A percentile compares a stretch with the other conserved stretches of the same genome.
Conservation (phyloP, 495 filamentous ascomycete species). For the Penicillium steckii region DNA sequence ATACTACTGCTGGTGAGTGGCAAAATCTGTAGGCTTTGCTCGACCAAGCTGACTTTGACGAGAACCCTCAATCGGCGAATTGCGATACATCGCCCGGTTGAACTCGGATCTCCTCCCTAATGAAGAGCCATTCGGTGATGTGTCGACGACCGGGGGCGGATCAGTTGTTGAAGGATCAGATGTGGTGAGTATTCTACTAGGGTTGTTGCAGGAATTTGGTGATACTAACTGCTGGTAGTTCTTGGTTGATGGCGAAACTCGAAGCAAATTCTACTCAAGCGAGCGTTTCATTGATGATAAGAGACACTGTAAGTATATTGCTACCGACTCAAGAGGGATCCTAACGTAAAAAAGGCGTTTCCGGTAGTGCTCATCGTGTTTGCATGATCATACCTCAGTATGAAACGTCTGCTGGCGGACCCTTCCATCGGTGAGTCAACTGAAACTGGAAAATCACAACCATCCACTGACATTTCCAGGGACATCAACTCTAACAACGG, state of each 20-base stretch:
- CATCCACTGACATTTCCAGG: constrained; percentile 24
- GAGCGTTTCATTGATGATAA: constrained; percentile 66
- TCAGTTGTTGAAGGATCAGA: constrained; percentile 60
- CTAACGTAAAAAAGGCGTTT: constrained; percentile 23
- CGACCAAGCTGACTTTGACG: neutral
- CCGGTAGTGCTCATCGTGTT: constrained; percentile 30
- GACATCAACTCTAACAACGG: constrained; percentile 68
- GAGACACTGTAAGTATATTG: constrained; percentile 47
- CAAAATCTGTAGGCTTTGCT: neutral
- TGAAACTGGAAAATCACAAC: neutral
- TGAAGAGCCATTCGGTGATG: constrained; percentile 45
- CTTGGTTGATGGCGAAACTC: constrained; percentile 58
- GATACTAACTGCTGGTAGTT: constrained; percentile 27
- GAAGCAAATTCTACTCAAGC: constrained; percentile 68
- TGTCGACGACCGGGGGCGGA: constrained; percentile 51
- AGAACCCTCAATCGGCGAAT: constrained; percentile 60
- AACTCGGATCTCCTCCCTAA: constrained; percentile 53
- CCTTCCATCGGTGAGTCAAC: constrained; percentile 43
- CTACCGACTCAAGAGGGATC: neutral
- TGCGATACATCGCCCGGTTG: constrained; percentile 64
- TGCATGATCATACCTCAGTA: constrained; percentile 42
- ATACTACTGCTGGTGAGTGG: constrained; percentile 48
- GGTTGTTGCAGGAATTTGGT: too few species aligned
- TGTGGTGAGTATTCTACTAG: constrained; percentile 31
- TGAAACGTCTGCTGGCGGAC: constrained; percentile 47